Conservation (phyloP, 2,329 filamentous ascomycete species). For the Monosporascus sp. region DNA sequence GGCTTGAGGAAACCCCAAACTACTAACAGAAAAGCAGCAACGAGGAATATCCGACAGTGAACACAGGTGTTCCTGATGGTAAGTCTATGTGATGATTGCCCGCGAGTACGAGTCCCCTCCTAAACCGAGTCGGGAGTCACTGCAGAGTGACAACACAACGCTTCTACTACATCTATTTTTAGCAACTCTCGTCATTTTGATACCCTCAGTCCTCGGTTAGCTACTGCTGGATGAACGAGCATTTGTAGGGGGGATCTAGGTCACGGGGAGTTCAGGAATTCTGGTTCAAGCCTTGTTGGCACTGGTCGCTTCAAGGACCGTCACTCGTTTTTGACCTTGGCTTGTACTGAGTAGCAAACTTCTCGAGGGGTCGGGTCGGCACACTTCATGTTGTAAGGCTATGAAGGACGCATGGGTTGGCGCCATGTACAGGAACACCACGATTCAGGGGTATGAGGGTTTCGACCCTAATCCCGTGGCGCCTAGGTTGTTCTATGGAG, state of each 20-base stretch:
- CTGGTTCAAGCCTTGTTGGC: background rate
- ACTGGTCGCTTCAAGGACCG: background rate
- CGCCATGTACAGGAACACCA: too few relatives aligned
- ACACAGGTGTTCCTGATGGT: background rate
- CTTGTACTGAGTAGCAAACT: background rate
- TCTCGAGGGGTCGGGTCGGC: background rate
- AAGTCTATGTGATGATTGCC: background rate
- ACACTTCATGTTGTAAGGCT: background rate
- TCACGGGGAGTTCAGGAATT: background rate
- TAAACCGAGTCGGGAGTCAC: background rate
- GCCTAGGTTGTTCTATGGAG: background rate
- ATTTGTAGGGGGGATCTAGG: background rate
- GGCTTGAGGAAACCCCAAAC: background rate
- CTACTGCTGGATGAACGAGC: background rate
- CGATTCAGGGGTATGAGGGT: background rate
- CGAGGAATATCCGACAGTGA: background rate
- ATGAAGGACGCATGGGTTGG: background rate
- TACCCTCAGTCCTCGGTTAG: background rate
- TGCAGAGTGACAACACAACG: background rate
- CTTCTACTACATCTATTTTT: background rate
- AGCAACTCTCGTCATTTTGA: background rate
- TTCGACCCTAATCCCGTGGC: background rate
- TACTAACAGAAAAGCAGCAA: background rate
- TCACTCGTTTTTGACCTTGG: background rate
- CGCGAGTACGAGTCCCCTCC: background rate